phyloP scores from a whole-genome alignment of 140 eudicot species.

The Stevia rebaudiana region DNA sequence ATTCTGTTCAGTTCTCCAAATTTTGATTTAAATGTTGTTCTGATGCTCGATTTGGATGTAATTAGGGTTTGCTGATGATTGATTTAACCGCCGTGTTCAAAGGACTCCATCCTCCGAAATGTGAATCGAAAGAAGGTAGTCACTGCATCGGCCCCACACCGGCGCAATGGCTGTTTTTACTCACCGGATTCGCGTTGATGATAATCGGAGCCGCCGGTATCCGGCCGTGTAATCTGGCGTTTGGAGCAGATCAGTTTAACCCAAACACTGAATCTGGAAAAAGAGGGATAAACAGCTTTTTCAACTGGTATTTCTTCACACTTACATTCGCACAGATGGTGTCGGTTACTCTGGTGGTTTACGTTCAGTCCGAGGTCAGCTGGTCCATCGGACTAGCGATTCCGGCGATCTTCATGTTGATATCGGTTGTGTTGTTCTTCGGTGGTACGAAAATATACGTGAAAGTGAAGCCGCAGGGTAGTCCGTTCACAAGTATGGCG shows the following conservation, averaged over 20 bases:
- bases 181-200: slow-evolving; percentile 43
- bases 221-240: slow-evolving; percentile 72
- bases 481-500: slow-evolving; percentile 50
- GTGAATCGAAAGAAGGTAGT: slow-evolving; percentile 30
- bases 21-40: neutral
- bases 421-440: slow-evolving; percentile 47
- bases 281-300: slow-evolving; percentile 67
- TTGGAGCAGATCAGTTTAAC: slow-evolving; percentile 81
- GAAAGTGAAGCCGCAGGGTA: slow-evolving; percentile 65
- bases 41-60: neutral
- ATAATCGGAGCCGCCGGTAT: slow-evolving; percentile 67
- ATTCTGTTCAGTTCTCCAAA: neutral
- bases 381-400: slow-evolving; percentile 75
- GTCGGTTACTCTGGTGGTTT: slow-evolving; percentile 65
- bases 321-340: slow-evolving; percentile 66
- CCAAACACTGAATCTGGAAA: slow-evolving; percentile 75
- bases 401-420: slow-evolving; percentile 59
- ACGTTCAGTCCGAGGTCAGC: slow-evolving; percentile 54
- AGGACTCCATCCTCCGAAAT: slow-evolving; percentile 58
- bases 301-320: slow-evolving; percentile 85
- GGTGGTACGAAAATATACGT: slow-evolving; percentile 61
- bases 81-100: slow-evolving; percentile 57
- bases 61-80: slow-evolving; percentile 58
- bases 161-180: slow-evolving; percentile 45
- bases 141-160: slow-evolving; percentile 41